Conservation (phyloP, 345 rosid genomes). For the Euphorbia lathyris region DNA sequence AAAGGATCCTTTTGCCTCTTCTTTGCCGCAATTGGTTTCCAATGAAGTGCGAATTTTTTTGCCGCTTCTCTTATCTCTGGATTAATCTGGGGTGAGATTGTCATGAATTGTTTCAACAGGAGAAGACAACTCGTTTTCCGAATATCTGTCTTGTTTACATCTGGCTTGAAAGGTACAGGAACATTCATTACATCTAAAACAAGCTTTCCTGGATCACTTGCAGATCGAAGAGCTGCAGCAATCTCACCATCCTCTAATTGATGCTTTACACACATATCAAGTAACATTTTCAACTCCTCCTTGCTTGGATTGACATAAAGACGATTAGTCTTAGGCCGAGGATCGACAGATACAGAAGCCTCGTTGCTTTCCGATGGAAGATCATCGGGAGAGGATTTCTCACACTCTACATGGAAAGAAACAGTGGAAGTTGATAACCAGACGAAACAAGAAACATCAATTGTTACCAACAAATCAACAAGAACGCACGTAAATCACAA, state of each 20-base stretch:
- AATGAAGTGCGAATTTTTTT: not conserved
- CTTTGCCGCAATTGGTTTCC: not conserved
- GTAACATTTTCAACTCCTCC: not conserved
- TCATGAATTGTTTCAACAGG: conserved; percentile 1
- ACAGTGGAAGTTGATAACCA: not conserved
- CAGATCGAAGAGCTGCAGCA: conserved; percentile 11
- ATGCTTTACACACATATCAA: not conserved
- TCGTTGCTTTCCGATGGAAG: not conserved
- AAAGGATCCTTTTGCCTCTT: not conserved
- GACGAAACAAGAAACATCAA: not conserved
- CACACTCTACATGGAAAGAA: not conserved
- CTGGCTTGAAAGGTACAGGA: not conserved
- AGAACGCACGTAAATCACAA: not conserved
- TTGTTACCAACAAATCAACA: not conserved
- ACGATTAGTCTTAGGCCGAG: not conserved
- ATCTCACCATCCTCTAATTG: not conserved
- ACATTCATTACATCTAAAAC: conserved; percentile 9
- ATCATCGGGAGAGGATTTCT: not conserved
- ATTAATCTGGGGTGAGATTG: not conserved
- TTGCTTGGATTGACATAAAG: not conserved
- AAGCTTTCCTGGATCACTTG: conserved; percentile 9
- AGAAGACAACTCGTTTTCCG: not conserved
- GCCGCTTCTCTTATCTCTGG: conserved; percentile 2
- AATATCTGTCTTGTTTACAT: not conserved
- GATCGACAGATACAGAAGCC: not conserved